A percentile compares a stretch with the other conserved stretches of the same genome.
Conservation (phyloP, 352 stramenopile genomes). For the Blastocystis sp. region DNA sequence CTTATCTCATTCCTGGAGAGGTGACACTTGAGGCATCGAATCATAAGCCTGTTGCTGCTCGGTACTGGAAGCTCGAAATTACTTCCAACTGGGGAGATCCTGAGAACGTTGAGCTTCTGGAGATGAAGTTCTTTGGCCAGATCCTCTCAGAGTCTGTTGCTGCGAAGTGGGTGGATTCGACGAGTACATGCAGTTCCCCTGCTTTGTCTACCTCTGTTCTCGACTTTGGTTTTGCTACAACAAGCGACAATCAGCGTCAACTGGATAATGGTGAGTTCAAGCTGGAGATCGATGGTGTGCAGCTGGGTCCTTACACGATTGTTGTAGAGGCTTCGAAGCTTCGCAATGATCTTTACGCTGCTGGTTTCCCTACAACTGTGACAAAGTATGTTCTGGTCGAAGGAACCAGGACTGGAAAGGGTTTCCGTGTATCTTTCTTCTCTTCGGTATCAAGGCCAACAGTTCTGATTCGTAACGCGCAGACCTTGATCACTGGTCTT, state of each 20-base stretch:
- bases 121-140: conserved; percentile 37
- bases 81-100: conserved; percentile 54
- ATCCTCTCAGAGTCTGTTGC: neutral
- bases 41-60: neutral
- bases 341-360: neutral
- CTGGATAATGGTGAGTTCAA: conserved; percentile 37
- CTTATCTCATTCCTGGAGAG: neutral
- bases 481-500: conserved; percentile 10
- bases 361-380: neutral
- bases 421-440: conserved; percentile 26
- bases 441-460: no score
- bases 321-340: neutral
- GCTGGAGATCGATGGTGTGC: neutral
- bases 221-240: conserved; percentile 38
- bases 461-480: neutral
- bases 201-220: neutral
- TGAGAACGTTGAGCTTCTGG: conserved; percentile 51
- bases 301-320: conserved; percentile 3
- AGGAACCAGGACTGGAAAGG: conserved; percentile 28
- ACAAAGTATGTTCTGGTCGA: conserved; percentile 22
- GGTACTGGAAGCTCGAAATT: conserved; percentile 56
- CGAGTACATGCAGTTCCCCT: neutral
- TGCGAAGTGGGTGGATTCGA: conserved; percentile 12
- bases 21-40: conserved; percentile 18
- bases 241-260: neutral